Conservation (phyloP, 768 basidiomycete genomes). For the Suillus subalutaceus region DNA sequence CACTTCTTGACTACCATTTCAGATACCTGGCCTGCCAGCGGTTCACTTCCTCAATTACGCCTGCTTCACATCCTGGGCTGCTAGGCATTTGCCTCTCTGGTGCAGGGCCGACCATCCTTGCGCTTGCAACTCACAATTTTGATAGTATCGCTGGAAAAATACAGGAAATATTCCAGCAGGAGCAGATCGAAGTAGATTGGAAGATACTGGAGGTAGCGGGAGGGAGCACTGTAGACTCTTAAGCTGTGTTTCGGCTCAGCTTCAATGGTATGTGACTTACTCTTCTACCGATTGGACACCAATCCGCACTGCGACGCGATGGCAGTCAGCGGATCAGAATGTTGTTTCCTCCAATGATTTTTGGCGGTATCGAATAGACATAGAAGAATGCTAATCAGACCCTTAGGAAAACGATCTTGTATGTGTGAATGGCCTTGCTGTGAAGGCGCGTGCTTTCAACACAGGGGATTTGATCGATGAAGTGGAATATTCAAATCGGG, state of each 20-base stretch:
- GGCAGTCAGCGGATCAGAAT: neutral
- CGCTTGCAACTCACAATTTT: slow-evolving; percentile 85
- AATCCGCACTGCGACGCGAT: neutral
- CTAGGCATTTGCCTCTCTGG: slow-evolving; percentile 97
- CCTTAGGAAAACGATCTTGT: neutral
- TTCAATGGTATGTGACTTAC: neutral
- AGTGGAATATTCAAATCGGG: neutral
- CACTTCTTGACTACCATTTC: slow-evolving; percentile 7
- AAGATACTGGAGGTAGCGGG: slow-evolving; percentile 74
- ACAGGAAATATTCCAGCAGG: slow-evolving; percentile 66
- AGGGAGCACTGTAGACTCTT: slow-evolving; percentile 38
- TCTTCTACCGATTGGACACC: neutral
- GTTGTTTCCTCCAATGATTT: neutral
- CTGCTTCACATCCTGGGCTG: slow-evolving; percentile 88
- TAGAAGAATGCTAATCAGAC: neutral
- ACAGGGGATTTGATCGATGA: neutral
- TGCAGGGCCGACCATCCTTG: slow-evolving; percentile 96
- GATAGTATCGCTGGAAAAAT: slow-evolving; percentile 86
- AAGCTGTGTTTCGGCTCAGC: slow-evolving; percentile 2
- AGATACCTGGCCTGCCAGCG: slow-evolving; percentile 96
- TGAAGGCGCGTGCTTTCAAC: neutral
- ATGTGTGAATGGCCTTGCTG: neutral
- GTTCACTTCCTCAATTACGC: slow-evolving; percentile 90
- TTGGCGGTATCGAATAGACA: neutral
- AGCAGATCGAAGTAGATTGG: slow-evolving; percentile 87